phyloP scores from a whole-genome alignment of 2,329 filamentous ascomycete species.

The Venturia oleaginea region DNA sequence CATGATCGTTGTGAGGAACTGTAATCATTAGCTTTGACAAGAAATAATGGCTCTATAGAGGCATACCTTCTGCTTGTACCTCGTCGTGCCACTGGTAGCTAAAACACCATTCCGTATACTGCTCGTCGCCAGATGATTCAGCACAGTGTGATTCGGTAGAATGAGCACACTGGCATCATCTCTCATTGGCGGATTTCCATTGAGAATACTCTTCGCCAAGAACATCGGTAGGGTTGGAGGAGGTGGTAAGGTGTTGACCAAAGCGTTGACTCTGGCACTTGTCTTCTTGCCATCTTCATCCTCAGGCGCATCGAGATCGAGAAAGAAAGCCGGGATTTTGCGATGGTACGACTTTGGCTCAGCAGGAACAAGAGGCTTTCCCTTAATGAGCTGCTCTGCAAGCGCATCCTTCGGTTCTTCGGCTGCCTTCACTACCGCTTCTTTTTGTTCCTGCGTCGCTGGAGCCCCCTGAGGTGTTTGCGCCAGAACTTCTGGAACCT shows the following conservation, averaged over 20 bases:
- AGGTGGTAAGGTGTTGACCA: conserved; percentile 69
- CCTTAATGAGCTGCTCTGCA: conserved; percentile 18
- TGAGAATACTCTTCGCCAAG: conserved; percentile 87
- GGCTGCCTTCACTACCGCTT: conserved; percentile 20
- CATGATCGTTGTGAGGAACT: conserved; percentile 97
- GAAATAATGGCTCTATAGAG: neutral
- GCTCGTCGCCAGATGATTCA: conserved; percentile 94
- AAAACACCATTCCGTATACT: conserved; percentile 96
- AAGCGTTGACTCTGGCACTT: conserved; percentile 65
- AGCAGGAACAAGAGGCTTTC: conserved; percentile 21
- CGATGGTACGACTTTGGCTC: conserved; percentile 56
- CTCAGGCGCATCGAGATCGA: conserved; percentile 79
- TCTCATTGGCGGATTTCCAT: conserved; percentile 84
- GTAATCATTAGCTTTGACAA: conserved; percentile 14
- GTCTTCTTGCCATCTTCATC: conserved; percentile 48
- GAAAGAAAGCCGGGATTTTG: conserved; percentile 73
- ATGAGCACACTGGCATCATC: conserved; percentile 96
- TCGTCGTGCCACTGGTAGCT: conserved; percentile 91
- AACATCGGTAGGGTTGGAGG: conserved; percentile 85
- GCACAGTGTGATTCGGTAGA: conserved; percentile 92
- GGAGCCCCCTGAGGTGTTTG: conserved; percentile 21
- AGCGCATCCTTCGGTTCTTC: conserved; percentile 19
- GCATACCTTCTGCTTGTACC: conserved; percentile 86
- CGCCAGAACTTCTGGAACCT: conserved; percentile 36
- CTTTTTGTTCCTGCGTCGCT: conserved; percentile 17